phyloP scores from a whole-genome alignment of 495 filamentous ascomycete genomes.

The Symbiotaphrina buchneri region DNA sequence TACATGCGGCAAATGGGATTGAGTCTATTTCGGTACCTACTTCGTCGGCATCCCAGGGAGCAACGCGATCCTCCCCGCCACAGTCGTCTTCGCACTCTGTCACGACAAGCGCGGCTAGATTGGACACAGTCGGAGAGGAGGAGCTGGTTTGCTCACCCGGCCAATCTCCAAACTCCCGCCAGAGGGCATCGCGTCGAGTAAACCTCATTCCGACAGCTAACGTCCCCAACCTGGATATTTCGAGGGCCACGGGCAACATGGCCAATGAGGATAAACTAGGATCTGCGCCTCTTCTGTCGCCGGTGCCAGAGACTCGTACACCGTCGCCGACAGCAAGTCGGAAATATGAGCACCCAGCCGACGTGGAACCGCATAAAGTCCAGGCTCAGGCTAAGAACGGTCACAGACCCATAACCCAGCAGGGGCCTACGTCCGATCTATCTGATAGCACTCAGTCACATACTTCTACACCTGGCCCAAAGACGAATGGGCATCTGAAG shows the following conservation, averaged over 20 bases:
- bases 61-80: not conserved
- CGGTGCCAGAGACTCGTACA: slow-evolving; percentile 21
- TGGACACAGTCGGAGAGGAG: slow-evolving; percentile 1
- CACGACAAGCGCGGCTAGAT: not conserved
- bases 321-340: slow-evolving; percentile 18
- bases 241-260: slow-evolving; percentile 2
- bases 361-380: not conserved
- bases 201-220: not conserved
- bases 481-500: slow-evolving; percentile 1
- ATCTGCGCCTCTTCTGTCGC: slow-evolving; percentile 16
- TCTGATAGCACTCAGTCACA: no score
- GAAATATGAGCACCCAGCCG: slow-evolving; percentile 1
- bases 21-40: no score
- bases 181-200: slow-evolving; percentile 3
- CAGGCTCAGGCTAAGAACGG: not conserved
- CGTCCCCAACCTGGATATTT: not conserved
- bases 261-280: slow-evolving; percentile 1
- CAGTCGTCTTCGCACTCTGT: not conserved
- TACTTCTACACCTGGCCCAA: no score
- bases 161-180: slow-evolving; percentile 1
- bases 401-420: no score
- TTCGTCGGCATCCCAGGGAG: no score
- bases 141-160: slow-evolving; percentile 1
- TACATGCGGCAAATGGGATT: no score
- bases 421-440: no score